Percentiles rank a stretch among this genome's conserved stretches.
phyloP scores from a whole-genome alignment of 2,329 filamentous ascomycete species.

The Chalaropsis ovoidea region DNA sequence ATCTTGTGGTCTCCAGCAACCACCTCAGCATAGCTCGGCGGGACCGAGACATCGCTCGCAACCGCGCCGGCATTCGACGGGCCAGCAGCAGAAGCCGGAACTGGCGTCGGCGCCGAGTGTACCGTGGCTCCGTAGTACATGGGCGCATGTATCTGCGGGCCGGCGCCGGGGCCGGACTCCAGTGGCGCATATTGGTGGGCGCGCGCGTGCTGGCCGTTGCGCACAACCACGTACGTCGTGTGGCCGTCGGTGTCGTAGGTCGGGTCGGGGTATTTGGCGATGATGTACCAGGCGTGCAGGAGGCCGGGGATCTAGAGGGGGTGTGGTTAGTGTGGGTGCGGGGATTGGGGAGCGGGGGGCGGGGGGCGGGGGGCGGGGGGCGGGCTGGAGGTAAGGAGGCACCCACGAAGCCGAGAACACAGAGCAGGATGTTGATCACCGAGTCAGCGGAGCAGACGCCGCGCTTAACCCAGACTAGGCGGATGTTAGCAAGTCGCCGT shows the following conservation, averaged over 20 bases:
- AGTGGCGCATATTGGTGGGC: too few relatives aligned
- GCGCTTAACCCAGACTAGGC: constrained; percentile 84
- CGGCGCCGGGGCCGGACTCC: constrained; percentile 15
- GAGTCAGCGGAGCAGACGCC: constrained; percentile 89
- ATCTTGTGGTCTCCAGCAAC: constrained; percentile 87
- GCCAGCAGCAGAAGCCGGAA: constrained; percentile 29
- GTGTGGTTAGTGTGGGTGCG: not conserved
- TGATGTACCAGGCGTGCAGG: constrained; percentile 96
- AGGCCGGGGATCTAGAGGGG: constrained; percentile 62
- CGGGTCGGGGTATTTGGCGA: constrained; percentile 73
- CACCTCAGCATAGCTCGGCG: constrained; percentile 83
- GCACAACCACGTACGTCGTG: constrained; percentile 69
- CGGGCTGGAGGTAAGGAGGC: not conserved
- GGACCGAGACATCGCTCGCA: constrained; percentile 41
- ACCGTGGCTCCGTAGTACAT: constrained; percentile 42
- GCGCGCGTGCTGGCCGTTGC: constrained; percentile 36
- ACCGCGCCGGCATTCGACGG: constrained; percentile 38
- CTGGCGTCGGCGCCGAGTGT: constrained; percentile 26
- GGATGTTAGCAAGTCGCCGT: not conserved
- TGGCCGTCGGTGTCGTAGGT: constrained; percentile 49
- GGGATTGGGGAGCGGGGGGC: not conserved
- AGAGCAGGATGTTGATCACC: constrained; percentile 89
- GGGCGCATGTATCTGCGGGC: constrained; percentile 30
- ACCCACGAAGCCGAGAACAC: constrained; percentile 56
- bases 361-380: not conserved